Percentiles rank a stretch among this genome's conserved stretches.
Evolutionary conservation across 306 rosid genomes (phyloP).

Genomic region (Prosopis cineraria): DNA sequence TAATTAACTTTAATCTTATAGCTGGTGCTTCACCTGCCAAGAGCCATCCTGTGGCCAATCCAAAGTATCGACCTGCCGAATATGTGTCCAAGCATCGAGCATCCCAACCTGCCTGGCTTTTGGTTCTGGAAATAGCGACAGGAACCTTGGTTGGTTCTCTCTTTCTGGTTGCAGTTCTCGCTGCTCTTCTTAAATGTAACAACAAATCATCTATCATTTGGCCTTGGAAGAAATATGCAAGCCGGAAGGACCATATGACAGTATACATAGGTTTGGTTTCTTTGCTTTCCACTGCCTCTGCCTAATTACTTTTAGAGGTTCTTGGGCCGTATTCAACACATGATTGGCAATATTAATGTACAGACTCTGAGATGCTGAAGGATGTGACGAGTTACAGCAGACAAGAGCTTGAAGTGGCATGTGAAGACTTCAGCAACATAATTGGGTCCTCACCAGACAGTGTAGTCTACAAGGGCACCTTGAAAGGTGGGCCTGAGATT

Average conservation of each 20-base stretch:
- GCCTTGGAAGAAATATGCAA: conserved; percentile 90
- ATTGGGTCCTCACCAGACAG: conserved; percentile 98
- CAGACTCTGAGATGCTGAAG: conserved; percentile 86
- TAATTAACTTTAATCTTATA: conserved; percentile 32
- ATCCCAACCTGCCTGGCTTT: conserved; percentile 84
- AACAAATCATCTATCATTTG: conserved; percentile 78
- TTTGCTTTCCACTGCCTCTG: conserved; percentile 28
- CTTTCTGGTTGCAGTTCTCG: conserved; percentile 64
- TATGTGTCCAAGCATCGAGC: conserved; percentile 52
- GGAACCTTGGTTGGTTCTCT: conserved; percentile 79
- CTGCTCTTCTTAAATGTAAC: conserved; percentile 67
- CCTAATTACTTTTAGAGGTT: conserved; percentile 5
- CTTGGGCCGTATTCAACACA: conserved; percentile 25
- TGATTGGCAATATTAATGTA: conserved; percentile 31
- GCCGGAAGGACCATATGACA: conserved; percentile 65
- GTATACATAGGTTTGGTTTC: conserved; percentile 64
- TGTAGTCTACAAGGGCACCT: conserved; percentile 90
- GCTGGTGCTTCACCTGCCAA: conserved; percentile 64
- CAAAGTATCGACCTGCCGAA: conserved; percentile 41
- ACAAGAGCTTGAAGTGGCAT: conserved; percentile 96
- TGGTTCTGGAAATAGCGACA: conserved; percentile 77
- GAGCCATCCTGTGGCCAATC: conserved; percentile 52
- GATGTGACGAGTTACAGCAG: conserved; percentile 76
- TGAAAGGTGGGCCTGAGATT: conserved; percentile 93
- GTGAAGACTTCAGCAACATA: conserved; percentile 98